phyloP scores from a whole-genome alignment of 257 asterid genomes.

The Linderniella brevidens region DNA sequence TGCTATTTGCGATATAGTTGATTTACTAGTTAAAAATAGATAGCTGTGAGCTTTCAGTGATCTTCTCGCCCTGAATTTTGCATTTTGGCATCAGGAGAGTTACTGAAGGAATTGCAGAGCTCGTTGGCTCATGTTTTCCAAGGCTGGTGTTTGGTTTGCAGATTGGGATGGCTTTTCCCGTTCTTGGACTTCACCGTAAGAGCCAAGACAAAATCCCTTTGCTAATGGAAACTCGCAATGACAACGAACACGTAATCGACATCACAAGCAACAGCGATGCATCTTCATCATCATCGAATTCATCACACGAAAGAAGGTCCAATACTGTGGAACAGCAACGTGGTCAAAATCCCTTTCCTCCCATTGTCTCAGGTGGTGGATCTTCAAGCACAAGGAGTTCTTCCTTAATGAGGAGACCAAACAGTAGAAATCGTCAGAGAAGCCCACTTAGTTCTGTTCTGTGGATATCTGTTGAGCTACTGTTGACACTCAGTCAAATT shows the following conservation, averaged over 20 bases:
- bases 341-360: constrained; percentile 38
- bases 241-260: constrained; percentile 6
- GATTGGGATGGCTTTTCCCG: constrained; percentile 2
- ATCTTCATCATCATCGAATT: constrained; percentile 8
- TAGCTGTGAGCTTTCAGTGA: no score
- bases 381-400: constrained; percentile 38
- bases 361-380: constrained; percentile 32
- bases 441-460: constrained; percentile 70
- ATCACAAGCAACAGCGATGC: constrained; percentile 6
- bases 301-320: constrained; percentile 32
- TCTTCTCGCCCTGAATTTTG: no score
- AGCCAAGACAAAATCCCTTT: background rate
- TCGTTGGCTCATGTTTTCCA: background rate
- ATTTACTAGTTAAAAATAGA: no score
- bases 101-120: no score
- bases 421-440: constrained; percentile 46
- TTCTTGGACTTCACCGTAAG: constrained; percentile 2
- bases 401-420: constrained; percentile 50
- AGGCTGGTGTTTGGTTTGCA: background rate
- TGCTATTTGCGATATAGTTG: no score
- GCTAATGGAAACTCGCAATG: background rate
- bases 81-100: no score
- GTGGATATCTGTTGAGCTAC: constrained; percentile 75
- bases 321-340: constrained; percentile 31
- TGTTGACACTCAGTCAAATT: constrained; percentile 66